These are phyloP conservation scores for Acacia melanoxylon DNA, from an alignment of 306 rosid genomes.

Conservation along the genomic window DNA sequence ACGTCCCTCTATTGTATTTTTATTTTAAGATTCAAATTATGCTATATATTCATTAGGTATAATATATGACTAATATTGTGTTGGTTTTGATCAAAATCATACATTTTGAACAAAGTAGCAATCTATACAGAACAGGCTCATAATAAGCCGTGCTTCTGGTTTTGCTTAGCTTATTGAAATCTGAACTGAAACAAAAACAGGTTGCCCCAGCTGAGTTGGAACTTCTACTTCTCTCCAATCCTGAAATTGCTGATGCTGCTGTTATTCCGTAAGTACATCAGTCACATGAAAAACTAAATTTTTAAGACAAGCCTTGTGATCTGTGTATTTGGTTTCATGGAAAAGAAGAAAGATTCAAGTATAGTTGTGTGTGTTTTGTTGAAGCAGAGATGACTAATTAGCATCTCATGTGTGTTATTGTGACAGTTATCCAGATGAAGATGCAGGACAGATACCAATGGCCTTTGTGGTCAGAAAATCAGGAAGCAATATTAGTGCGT, in stretches of 20 bases:
- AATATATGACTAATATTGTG: too few relatives aligned
- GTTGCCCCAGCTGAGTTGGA: conserved; percentile 95
- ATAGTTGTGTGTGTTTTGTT: neutral
- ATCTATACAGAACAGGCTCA: too few relatives aligned
- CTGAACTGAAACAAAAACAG: conserved; percentile 42
- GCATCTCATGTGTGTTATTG: neutral
- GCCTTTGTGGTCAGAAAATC: conserved; percentile 83
- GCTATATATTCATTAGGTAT: too few relatives aligned
- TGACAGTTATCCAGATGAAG: conserved; percentile 83
- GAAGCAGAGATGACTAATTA: neutral
- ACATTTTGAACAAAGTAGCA: too few relatives aligned
- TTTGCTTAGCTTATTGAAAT: neutral
- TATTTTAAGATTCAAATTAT: too few relatives aligned
- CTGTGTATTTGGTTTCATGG: neutral
- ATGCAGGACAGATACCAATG: conserved; percentile 83
- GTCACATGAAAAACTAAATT: neutral
- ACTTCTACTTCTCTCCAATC: conserved; percentile 58
- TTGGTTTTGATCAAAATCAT: neutral
- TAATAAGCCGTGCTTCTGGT: neutral
- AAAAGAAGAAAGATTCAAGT: neutral
- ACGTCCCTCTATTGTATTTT: neutral
- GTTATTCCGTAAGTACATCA: conserved; percentile 70
- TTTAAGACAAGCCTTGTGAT: neutral
- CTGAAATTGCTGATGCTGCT: conserved; percentile 76
- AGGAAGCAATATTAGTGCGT: conserved; percentile 62